These are phyloP conservation scores for Erysiphe pulchra DNA, from an alignment of 2,329 filamentous ascomycete species.

Conservation along the genomic window DNA sequence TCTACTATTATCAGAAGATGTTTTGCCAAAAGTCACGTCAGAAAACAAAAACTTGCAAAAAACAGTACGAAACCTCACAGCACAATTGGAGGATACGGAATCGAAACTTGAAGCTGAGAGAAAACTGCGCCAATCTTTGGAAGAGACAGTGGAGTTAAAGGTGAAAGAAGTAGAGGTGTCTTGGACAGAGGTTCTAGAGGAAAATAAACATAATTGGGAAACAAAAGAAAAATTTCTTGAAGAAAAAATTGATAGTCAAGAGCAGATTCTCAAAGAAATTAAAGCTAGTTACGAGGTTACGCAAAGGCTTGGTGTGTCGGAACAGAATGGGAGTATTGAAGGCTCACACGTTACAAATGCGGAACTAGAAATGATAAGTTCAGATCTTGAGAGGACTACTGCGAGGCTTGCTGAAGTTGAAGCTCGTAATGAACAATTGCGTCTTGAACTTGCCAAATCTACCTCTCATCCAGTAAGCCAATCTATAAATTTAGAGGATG, in stretches of 20 bases:
- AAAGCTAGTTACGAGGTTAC: constrained; percentile 96
- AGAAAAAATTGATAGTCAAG: constrained; percentile 86
- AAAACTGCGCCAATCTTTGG: constrained; percentile 43
- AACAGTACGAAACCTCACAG: constrained; percentile 46
- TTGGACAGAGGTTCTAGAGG: constrained; percentile 70
- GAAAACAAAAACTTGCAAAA: constrained; percentile 77
- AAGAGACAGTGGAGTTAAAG: constrained; percentile 50
- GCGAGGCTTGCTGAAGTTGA: constrained; percentile 72
- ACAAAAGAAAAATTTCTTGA: constrained; percentile 77
- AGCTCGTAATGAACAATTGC: constrained; percentile 77
- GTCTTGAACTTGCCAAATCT: constrained; percentile 71
- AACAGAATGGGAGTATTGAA: constrained; percentile 28
- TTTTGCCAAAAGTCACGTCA: constrained; percentile 61
- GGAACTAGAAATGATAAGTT: constrained; percentile 79
- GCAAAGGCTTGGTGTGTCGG: constrained; percentile 56
- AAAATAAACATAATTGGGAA: constrained; percentile 92
- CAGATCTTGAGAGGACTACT: constrained; percentile 76
- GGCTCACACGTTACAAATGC: constrained; percentile 52
- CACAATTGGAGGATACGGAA: constrained; percentile 65
- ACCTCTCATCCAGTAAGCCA: constrained; percentile 42
- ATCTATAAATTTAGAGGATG: constrained; percentile 49
- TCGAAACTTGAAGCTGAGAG: constrained; percentile 56
- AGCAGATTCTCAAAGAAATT: constrained; percentile 73
- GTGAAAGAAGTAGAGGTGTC: constrained; percentile 77
- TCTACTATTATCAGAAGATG: constrained; percentile 76